Conservation (phyloP, 2,329 filamentous ascomycete genomes). For the Aureobasidium sp. region DNA sequence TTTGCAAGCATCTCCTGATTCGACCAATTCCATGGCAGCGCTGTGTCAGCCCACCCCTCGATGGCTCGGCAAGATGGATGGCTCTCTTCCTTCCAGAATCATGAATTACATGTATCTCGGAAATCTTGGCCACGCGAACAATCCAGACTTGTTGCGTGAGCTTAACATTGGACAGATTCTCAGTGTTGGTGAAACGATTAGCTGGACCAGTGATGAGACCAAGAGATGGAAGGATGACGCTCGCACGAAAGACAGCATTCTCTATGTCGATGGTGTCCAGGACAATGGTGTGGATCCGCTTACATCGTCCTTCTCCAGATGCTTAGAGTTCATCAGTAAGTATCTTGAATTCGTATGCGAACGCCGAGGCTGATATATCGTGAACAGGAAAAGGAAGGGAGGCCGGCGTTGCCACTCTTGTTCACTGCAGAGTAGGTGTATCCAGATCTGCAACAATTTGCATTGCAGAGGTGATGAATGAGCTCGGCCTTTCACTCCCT, state of each 20-base stretch:
- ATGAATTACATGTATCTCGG: conserved; percentile 94
- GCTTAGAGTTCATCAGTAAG: conserved; percentile 87
- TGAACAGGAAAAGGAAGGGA: conserved; percentile 63
- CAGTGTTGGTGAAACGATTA: conserved; percentile 82
- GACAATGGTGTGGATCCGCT: conserved; percentile 95
- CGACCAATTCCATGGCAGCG: conserved; percentile 37
- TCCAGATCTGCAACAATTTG: conserved; percentile 94
- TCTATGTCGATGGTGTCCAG: conserved; percentile 77
- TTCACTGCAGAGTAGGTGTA: conserved; percentile 94
- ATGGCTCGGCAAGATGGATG: conserved; percentile 80
- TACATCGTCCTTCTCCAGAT: conserved; percentile 74
- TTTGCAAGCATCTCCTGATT: conserved; percentile 57
- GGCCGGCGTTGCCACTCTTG: conserved; percentile 75
- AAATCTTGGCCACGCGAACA: conserved; percentile 88
- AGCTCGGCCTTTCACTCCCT: conserved; percentile 71
- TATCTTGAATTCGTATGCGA: conserved; percentile 15
- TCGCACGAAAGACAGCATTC: conserved; percentile 45
- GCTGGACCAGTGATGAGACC: conserved; percentile 63
- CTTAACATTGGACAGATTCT: conserved; percentile 82
- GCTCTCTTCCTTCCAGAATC: conserved; percentile 81
- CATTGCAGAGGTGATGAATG: conserved; percentile 96
- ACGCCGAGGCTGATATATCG: conserved; percentile 13
- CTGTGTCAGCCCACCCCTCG: conserved; percentile 54
- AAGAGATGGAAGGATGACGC: conserved; percentile 12
- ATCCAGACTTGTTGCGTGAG: conserved; percentile 68